Evolutionary conservation across 768 basidiomycete genomes (phyloP), one percentile per base, ranked within the genome.

Genomic region (Panaeolus papilionaceus): DNA sequence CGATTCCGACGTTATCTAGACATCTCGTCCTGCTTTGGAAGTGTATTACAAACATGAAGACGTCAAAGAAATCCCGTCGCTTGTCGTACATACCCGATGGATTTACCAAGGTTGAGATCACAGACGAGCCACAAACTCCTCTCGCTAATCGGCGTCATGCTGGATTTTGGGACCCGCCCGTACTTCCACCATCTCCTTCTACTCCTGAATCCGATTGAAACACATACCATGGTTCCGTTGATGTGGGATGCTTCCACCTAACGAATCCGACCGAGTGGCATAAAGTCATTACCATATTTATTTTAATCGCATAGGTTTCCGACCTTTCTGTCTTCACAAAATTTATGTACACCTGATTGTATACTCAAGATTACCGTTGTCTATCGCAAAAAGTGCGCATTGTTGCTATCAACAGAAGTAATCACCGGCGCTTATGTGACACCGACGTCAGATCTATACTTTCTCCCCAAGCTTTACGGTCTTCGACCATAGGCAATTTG

Each of bases 81-180:
- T 79, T 78, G 45, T 81, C 81, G 3, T 79, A 75, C 71, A 75
- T 81, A 58, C 77, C 79, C 0, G 71, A 73, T 5, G 80, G 78
- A 38, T 82, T 81, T 64, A 71, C 71, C 11, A 64, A 42, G 38
- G 68, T 74, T 37, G 66, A 71, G 10, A 8, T 10, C 49, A 33
- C 33, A 68, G 72, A 2, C 62, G 65, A 23, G 28, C 54, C 54
- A 58, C 54, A 33, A 7, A 58, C 54, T 58, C 54, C 54, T 9
- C 54, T 64, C 37, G 40, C 44, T 39, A 33, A 58, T 11, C 54
- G 54, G 16, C 54, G 54, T 4, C 54, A 58, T 37, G 54, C 26
- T 28, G 54, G 54, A 28, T 58, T 58, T 16, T 58, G 54, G 54
- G 33, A 58, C 33, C 28, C 28, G n/a, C 54, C 54, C 1, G 14